phyloP scores from a whole-genome alignment of 345 rosid genomes.

The Populus tremula region DNA sequence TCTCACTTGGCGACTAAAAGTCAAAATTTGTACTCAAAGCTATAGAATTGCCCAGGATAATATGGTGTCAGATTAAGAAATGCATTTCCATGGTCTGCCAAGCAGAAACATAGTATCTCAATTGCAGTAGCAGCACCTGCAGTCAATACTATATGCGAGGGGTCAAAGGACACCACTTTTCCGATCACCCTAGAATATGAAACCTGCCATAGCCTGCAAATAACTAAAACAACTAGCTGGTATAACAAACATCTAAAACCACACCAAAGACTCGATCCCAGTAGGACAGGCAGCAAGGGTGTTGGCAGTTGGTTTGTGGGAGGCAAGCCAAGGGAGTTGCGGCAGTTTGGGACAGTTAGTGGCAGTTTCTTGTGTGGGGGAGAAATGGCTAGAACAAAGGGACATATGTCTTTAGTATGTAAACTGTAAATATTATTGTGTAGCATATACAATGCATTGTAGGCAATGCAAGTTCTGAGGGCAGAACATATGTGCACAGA shows the following conservation, averaged over 20 bases:
- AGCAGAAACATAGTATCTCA: slow-evolving; percentile 79
- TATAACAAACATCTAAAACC: background rate
- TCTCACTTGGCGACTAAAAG: background rate
- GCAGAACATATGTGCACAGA: too few species aligned
- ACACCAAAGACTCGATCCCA: background rate
- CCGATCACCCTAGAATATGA: slow-evolving; percentile 67
- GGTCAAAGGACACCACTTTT: slow-evolving; percentile 53
- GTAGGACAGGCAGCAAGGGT: too few species aligned
- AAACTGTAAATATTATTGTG: too few species aligned
- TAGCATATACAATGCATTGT: too few species aligned
- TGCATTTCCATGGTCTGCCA: slow-evolving; percentile 90
- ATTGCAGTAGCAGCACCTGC: slow-evolving; percentile 87
- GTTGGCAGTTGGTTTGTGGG: too few species aligned
- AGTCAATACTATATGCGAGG: slow-evolving; percentile 63
- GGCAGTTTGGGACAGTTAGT: too few species aligned
- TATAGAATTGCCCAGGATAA: slow-evolving; percentile 73
- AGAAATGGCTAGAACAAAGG: too few species aligned
- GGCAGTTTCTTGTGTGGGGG: too few species aligned
- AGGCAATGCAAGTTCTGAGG: too few species aligned
- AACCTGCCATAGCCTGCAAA: slow-evolving; percentile 86
- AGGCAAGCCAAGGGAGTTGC: too few species aligned
- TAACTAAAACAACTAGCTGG: background rate
- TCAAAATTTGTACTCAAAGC: background rate
- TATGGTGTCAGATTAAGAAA: slow-evolving; percentile 81
- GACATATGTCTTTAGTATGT: too few species aligned